Evolutionary conservation across 176 grass and related monocot species (phyloP).

Genomic region (Otatea glauca): DNA sequence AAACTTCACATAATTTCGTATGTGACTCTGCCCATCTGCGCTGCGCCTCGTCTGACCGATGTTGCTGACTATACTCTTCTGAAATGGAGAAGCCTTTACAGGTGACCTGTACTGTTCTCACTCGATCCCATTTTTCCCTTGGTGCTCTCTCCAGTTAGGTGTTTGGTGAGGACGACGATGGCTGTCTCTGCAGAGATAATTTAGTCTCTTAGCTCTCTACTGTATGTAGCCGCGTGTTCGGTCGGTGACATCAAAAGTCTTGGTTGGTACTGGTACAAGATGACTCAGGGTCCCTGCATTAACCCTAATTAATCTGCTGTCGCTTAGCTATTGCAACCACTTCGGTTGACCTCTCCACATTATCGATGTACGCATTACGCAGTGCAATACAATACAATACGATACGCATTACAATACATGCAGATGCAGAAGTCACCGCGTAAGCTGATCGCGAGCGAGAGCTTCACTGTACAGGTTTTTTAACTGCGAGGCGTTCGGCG

Average conservation of each 20-base stretch:
- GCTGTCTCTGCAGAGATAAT: neutral
- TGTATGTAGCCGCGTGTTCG: neutral
- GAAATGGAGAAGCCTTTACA: neutral
- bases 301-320: slow-evolving; percentile 6
- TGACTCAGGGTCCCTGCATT: neutral
- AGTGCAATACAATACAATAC: neutral
- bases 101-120: neutral
- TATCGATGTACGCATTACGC: neutral
- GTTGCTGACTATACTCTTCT: neutral
- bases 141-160: neutral
- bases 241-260: slow-evolving; percentile 22
- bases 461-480: neutral
- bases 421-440: neutral
- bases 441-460: neutral
- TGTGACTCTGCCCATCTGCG: neutral
- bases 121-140: neutral
- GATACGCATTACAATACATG: neutral
- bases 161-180: slow-evolving; percentile 23
- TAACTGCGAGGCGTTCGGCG: neutral
- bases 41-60: neutral
- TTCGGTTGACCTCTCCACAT: slow-evolving; percentile 25
- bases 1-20: neutral
- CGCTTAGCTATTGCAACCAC: slow-evolving; percentile 18
- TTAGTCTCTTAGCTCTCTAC: neutral
- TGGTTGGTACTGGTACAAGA: neutral